Percentiles rank a stretch among this genome's conserved stretches.
These are phyloP conservation scores for Aegilops sharonensis DNA, from an alignment of 176 grass and related monocot genomes.

Conservation along the genomic window DNA sequence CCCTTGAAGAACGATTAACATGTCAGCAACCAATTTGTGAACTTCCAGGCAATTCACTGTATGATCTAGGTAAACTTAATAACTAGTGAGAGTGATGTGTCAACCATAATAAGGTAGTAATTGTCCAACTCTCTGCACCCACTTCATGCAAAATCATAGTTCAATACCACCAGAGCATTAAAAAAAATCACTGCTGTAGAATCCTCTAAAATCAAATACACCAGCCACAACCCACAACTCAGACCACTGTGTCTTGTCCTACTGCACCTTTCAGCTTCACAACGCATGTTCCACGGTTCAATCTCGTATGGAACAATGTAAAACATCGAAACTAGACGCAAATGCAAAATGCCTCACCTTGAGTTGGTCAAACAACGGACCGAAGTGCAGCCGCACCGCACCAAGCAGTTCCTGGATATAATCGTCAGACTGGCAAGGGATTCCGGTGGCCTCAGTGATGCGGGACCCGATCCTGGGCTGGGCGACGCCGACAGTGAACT, in stretches of 20 bases:
- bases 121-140: background rate
- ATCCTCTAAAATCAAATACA: background rate
- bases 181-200: background rate
- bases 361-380: conserved; percentile 56
- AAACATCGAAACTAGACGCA: background rate
- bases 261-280: background rate
- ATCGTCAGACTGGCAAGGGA: conserved; percentile 74
- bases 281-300: background rate
- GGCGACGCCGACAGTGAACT: conserved; percentile 39
- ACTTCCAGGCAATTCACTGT: background rate
- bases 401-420: conserved; percentile 77
- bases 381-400: conserved; percentile 65
- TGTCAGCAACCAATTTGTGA: background rate
- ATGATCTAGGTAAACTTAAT: background rate
- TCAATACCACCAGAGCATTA: background rate
- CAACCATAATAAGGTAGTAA: background rate
- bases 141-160: background rate
- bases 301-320: background rate
- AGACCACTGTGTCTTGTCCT: background rate
- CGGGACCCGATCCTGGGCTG: conserved; percentile 74
- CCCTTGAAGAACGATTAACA: background rate
- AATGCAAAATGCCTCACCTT: conserved; percentile 51
- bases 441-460: conserved; percentile 66
- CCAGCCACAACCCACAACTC: background rate
- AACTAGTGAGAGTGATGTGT: background rate